Base-by-base conservation (phyloP, 371 early-diverging fungal species). In the Haplosporangium sp. region DNA sequence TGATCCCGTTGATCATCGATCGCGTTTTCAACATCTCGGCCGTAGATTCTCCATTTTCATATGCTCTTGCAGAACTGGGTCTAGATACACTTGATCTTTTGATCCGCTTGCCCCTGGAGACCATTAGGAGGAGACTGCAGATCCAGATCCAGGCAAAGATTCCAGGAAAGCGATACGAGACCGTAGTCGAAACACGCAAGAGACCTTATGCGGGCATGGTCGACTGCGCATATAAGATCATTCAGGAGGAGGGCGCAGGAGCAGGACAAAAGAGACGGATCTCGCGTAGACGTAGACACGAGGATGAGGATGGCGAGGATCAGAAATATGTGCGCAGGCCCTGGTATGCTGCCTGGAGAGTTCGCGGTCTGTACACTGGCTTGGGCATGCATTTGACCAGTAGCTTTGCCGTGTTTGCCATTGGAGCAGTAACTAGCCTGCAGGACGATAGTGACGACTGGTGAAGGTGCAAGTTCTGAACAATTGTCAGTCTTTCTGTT, bases 141-240 rank as follows among this genome's bases (percentile, higher is more conserved):
- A 89, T 91, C 47, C 97, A 97, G 80, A 81, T 85, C 50, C 82
- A 87, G 57, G 75, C 87, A 48, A 70, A 82, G 36, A 84, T 84
- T 46, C 84, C 84, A 11, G 85, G 83, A 16, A 91, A 88, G 61
- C 74, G 83, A 20, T 95, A 93, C 69, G 88, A 91, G 40, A 87
- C 95, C 1, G 82, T 90, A 36, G 96, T 98, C 13, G 87, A 87
- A 16, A 68, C 88, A 12, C 86, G 92, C 13, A 85, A 87, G 52
- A 83, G 94, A n/a, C 96, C 95, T 8, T 98, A 98, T 80, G 85
- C 91, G 11, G 95, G 96, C 11, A 81, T 96, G 68, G 61, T 87
- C 23, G 95, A 98, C 74, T 94, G 95, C 56, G 59, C 88, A 9
- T 90, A 89, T 64, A 86, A 94, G 57, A 93, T 96, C 29, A 82